phyloP scores from a whole-genome alignment of 2,329 filamentous ascomycete genomes.

The Paraconiothyrium brasiliense region DNA sequence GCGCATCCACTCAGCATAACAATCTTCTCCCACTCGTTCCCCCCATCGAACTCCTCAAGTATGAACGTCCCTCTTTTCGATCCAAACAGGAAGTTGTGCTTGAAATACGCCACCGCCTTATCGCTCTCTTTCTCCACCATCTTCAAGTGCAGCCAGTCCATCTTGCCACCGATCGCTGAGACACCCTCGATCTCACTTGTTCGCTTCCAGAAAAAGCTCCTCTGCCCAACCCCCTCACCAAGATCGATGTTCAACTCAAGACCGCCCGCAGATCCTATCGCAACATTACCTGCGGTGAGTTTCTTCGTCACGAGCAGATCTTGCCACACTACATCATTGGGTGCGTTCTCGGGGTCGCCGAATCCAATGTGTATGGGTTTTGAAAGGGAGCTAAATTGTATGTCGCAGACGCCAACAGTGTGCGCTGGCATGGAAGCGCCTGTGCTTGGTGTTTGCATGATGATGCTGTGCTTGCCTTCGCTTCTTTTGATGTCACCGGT shows the following conservation, averaged over 20 bases:
- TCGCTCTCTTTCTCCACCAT: neutral
- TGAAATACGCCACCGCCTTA: neutral
- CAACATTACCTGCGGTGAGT: neutral
- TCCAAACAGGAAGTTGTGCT: neutral
- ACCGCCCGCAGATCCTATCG: neutral
- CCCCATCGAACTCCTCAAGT: neutral
- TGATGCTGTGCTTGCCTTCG: neutral
- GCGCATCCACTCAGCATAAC: neutral
- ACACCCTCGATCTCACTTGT: neutral
- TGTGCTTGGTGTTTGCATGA: neutral
- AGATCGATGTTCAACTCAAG: neutral
- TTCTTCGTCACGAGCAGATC: neutral
- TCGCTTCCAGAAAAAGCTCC: neutral
- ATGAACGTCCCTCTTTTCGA: slow-evolving; percentile 1
- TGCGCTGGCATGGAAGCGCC: neutral
- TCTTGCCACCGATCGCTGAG: neutral
- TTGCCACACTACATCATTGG: neutral
- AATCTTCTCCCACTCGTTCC: neutral
- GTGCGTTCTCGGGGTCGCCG: neutral
- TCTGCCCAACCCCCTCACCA: neutral
- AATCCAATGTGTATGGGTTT: neutral
- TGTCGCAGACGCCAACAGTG: neutral
- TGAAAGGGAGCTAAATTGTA: neutral
- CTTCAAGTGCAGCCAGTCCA: slow-evolving; percentile 4
- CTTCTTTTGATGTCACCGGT: neutral